Conservation (phyloP, 1,139 yeast species). For the Nadsonia commutata region DNA sequence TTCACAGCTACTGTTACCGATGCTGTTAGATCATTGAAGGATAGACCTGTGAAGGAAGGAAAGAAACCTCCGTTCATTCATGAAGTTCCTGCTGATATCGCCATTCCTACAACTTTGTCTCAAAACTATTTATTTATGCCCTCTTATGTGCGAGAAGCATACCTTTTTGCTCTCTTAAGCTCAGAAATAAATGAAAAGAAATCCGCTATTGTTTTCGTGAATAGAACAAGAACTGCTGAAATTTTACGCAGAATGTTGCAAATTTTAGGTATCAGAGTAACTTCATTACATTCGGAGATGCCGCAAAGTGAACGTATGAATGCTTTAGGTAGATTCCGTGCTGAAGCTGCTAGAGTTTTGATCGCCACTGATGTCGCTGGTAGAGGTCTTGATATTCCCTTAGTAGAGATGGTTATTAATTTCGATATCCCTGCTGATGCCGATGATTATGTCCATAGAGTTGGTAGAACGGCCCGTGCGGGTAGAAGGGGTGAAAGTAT, state of each 20-base stretch:
- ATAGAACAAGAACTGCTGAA: slow-evolving; percentile 83
- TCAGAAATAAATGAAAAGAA: slow-evolving; percentile 47
- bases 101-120: slow-evolving; percentile 61
- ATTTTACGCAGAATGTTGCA: slow-evolving; percentile 61
- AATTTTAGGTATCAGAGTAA: slow-evolving; percentile 60
- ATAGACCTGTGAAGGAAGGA: slow-evolving; percentile 45
- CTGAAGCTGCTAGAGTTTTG: slow-evolving; percentile 82
- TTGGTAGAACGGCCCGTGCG: slow-evolving; percentile 99
- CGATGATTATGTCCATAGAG: slow-evolving; percentile 91
- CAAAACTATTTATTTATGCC: slow-evolving; percentile 49
- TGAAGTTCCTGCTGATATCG: slow-evolving; percentile 69
- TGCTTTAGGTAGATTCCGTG: slow-evolving; percentile 82
- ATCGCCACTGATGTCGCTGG: slow-evolving; percentile 96
- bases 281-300: slow-evolving; percentile 90
- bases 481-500: slow-evolving; percentile 64
- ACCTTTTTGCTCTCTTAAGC: slow-evolving; percentile 52
- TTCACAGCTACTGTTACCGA: slow-evolving; percentile 97
- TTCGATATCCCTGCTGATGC: slow-evolving; percentile 94
- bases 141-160: slow-evolving; percentile 81
- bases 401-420: slow-evolving; percentile 76
- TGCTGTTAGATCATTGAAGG: slow-evolving; percentile 68
- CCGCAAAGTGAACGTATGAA: slow-evolving; percentile 84
- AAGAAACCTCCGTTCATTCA: slow-evolving; percentile 53
- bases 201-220: slow-evolving; percentile 78
- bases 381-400: slow-evolving; percentile 93